Conservation (phyloP, 2,329 filamentous ascomycete species). For the Mycosphaerelloides madeirae region DNA sequence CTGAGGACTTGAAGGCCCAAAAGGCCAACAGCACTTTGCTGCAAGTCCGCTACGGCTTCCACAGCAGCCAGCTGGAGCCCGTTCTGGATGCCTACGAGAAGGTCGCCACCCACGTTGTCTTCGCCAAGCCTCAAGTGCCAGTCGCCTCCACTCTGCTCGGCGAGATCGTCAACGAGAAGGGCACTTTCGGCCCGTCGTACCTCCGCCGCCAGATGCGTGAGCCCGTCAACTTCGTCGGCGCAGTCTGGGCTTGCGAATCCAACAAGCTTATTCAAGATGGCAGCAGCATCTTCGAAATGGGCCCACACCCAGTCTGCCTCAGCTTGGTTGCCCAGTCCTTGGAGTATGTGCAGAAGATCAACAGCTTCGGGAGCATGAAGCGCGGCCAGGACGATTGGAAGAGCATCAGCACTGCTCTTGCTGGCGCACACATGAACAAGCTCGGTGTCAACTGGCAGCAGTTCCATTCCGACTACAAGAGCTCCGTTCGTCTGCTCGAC, state of each 20-base stretch:
- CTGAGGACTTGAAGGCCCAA: slow-evolving; percentile 3
- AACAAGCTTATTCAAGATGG: slow-evolving; percentile 31
- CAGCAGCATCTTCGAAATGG: slow-evolving; percentile 42
- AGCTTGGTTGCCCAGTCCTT: slow-evolving; percentile 9
- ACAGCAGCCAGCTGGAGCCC: slow-evolving; percentile 31
- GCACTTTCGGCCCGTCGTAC: slow-evolving; percentile 19
- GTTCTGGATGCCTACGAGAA: slow-evolving; percentile 25
- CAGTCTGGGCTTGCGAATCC: slow-evolving; percentile 16
- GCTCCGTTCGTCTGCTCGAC: slow-evolving; percentile 35
- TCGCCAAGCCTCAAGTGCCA: slow-evolving; percentile 24
- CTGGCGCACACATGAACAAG: slow-evolving; percentile 51
- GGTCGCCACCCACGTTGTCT: slow-evolving; percentile 14
- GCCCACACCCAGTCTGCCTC: slow-evolving; percentile 41
- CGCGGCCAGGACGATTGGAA: slow-evolving; percentile 37
- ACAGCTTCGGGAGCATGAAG: slow-evolving; percentile 2
- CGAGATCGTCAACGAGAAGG: slow-evolving; percentile 19
- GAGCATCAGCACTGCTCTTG: slow-evolving; percentile 46
- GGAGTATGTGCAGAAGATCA: not conserved
- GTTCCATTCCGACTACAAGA: slow-evolving; percentile 49
- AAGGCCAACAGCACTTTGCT: slow-evolving; percentile 14
- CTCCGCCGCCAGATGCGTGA: slow-evolving; percentile 30
- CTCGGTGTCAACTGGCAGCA: slow-evolving; percentile 58
- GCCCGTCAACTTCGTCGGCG: slow-evolving; percentile 36
- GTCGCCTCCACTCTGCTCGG: slow-evolving; percentile 28
- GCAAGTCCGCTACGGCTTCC: slow-evolving; percentile 28